Evolutionary conservation across 1,284 basidiomycete species (phyloP).

Genomic region (Crucibulum cyathiforme): DNA sequence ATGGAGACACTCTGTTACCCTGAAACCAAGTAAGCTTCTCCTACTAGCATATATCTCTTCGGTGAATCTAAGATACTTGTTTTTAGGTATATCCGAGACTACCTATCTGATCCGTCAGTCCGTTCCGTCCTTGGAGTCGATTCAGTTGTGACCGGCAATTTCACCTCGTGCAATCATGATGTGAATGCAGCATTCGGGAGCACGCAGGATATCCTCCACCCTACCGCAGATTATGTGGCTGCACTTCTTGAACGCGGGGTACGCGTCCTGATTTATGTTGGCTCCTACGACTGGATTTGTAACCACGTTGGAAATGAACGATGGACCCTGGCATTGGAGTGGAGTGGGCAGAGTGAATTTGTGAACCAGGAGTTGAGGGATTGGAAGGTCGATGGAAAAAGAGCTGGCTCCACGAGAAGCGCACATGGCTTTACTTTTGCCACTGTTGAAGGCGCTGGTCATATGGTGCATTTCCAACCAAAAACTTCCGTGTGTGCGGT

Average conservation of each 20-base stretch:
- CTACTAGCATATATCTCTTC: neutral
- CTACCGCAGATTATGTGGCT: constrained; percentile 62
- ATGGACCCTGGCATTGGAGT: constrained; percentile 66
- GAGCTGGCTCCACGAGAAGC: constrained; percentile 59
- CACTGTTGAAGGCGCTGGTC: constrained; percentile 61
- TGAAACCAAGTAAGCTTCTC: constrained; percentile 44
- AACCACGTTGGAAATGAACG: constrained; percentile 77
- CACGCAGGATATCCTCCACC: constrained; percentile 48
- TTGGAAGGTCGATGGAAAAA: constrained; percentile 57
- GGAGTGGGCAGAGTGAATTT: constrained; percentile 63
- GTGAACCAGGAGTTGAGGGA: constrained; percentile 49
- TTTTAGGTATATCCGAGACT: constrained; percentile 53
- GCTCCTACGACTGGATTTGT: constrained; percentile 76
- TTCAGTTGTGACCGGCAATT: constrained; percentile 43
- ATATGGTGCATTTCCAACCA: constrained; percentile 56
- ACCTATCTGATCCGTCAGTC: constrained; percentile 61
- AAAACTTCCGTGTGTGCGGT: no score
- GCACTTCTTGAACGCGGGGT: constrained; percentile 79
- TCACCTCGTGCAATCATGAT: constrained; percentile 50
- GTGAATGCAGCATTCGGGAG: constrained; percentile 49
- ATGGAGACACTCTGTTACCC: constrained; percentile 54
- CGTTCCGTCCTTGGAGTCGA: constrained; percentile 68
- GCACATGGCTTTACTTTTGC: constrained; percentile 63
- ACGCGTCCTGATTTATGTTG: constrained; percentile 76
- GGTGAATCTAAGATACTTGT: neutral